Evolutionary conservation across 2,329 filamentous ascomycete genomes (phyloP).

Genomic region (Pseudohalonectria lignicola): DNA sequence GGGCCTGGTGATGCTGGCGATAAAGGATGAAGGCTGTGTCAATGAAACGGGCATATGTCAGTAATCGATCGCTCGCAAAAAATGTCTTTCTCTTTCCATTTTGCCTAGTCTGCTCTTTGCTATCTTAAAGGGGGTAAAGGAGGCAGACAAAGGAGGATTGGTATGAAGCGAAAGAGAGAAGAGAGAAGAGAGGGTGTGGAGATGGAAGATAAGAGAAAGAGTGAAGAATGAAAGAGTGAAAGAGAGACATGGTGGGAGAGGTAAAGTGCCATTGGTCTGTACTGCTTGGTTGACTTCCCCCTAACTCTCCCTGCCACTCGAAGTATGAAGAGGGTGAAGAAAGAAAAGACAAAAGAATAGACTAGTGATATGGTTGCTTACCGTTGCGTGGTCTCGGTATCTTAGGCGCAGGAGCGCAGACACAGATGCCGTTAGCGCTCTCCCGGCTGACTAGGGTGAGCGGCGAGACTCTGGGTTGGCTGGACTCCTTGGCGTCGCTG

Average conservation of each 20-base stretch:
- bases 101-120: neutral
- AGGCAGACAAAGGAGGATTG: neutral
- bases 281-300: too few species aligned
- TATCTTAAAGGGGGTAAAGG: too few species aligned
- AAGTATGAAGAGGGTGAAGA: too few species aligned
- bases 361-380: too few species aligned
- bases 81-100: neutral
- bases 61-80: neutral
- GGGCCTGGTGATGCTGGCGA: conserved; percentile 81
- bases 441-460: conserved; percentile 9
- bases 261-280: too few species aligned
- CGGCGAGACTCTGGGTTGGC: conserved; percentile 20
- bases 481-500: conserved; percentile 32
- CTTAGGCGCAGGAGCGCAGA: conserved; percentile 45
- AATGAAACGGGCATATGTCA: conserved; percentile 6
- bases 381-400: conserved; percentile 48
- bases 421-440: conserved; percentile 35
- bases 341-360: too few species aligned
- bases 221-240: conserved; percentile 6
- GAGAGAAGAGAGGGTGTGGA: neutral
- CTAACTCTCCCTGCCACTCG: too few species aligned
- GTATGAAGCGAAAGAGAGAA: neutral
- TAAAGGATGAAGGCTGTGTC: conserved; percentile 96
- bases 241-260: too few species aligned
- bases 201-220: conserved; percentile 2